Evolutionary conservation across 2,329 filamentous ascomycete genomes (phyloP).

Genomic region (Ophiostoma fasciatum): DNA sequence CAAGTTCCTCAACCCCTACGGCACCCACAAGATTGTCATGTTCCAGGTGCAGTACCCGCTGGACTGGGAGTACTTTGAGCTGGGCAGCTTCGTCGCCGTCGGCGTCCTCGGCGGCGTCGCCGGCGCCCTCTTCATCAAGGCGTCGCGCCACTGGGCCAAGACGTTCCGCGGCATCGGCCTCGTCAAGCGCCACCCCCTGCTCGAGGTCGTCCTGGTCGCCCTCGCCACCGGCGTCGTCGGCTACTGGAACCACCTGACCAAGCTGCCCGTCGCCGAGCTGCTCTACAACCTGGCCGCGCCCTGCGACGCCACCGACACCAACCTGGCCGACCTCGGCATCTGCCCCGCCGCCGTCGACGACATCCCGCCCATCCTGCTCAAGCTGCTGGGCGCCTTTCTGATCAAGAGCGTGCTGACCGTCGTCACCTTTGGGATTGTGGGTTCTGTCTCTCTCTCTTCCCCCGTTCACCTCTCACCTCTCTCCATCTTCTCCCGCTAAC

Average conservation of each 20-base stretch:
- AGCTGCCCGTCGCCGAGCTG: slow-evolving; percentile 77
- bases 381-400: slow-evolving; percentile 63
- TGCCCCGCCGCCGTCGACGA: slow-evolving; percentile 60
- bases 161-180: slow-evolving; percentile 67
- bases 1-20: slow-evolving; percentile 92
- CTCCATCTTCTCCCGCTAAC: background rate
- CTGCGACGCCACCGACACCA: slow-evolving; percentile 54
- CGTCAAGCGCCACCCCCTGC: slow-evolving; percentile 70
- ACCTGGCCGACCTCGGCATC: slow-evolving; percentile 53
- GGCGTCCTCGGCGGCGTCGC: slow-evolving; percentile 72
- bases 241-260: slow-evolving; percentile 90
- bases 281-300: slow-evolving; percentile 83
- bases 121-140: slow-evolving; percentile 93
- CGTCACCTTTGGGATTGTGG: slow-evolving; percentile 77
- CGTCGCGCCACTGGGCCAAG: slow-evolving; percentile 76
- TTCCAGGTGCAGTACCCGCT: slow-evolving; percentile 84
- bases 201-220: slow-evolving; percentile 82
- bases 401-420: slow-evolving; percentile 82
- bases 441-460: slow-evolving; percentile 16
- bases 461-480: background rate
- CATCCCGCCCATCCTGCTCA: slow-evolving; percentile 62
- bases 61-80: slow-evolving; percentile 91
- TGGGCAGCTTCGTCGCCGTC: slow-evolving; percentile 70
- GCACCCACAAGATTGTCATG: slow-evolving; percentile 89
- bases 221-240: slow-evolving; percentile 69